Evolutionary conservation across 495 filamentous ascomycete genomes (phyloP).

Genomic region (Trichoderma reesei): DNA sequence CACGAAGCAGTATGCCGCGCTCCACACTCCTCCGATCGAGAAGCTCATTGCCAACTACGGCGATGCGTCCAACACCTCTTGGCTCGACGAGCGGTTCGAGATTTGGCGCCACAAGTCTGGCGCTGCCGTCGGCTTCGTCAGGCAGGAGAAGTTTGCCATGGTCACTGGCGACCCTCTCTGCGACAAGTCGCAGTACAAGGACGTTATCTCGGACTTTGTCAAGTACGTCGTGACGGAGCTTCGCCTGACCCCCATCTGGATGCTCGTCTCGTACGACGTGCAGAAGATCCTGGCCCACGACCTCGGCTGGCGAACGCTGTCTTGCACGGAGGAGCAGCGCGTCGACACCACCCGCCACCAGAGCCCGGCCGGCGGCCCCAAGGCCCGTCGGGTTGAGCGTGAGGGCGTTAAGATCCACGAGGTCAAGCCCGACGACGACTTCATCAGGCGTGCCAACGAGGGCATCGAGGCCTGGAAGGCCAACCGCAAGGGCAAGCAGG

Average conservation of each 20-base stretch:
- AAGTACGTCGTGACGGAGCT: conserved; percentile 58
- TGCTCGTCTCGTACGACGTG: conserved; percentile 56
- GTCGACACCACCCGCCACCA: conserved; percentile 63
- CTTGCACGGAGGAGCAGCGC: conserved; percentile 75
- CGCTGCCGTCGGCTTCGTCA: conserved; percentile 69
- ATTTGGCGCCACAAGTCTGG: conserved; percentile 78
- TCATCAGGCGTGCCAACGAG: conserved; percentile 54
- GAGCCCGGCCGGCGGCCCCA: conserved; percentile 32
- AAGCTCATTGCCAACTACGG: conserved; percentile 84
- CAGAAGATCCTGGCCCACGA: conserved; percentile 66
- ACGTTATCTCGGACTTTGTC: conserved; percentile 62
- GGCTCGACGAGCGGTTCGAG: conserved; percentile 72
- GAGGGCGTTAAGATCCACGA: conserved; percentile 68
- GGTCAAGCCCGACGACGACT: conserved; percentile 49
- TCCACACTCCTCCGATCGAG: conserved; percentile 58
- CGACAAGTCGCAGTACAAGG: conserved; percentile 57
- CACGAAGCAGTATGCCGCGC: conserved; percentile 42
- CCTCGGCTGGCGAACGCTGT: conserved; percentile 74
- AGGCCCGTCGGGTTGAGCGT: conserved; percentile 60
- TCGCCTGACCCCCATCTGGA: conserved; percentile 71
- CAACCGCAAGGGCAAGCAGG: conserved; percentile 66
- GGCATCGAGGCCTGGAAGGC: conserved; percentile 69
- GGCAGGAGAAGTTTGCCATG: conserved; percentile 60
- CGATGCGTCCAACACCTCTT: conserved; percentile 79
- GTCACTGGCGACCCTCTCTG: conserved; percentile 77